These are phyloP conservation scores for Escovopsis sp. DNA, from an alignment of 2,329 filamentous ascomycete species.

Conservation along the genomic window DNA sequence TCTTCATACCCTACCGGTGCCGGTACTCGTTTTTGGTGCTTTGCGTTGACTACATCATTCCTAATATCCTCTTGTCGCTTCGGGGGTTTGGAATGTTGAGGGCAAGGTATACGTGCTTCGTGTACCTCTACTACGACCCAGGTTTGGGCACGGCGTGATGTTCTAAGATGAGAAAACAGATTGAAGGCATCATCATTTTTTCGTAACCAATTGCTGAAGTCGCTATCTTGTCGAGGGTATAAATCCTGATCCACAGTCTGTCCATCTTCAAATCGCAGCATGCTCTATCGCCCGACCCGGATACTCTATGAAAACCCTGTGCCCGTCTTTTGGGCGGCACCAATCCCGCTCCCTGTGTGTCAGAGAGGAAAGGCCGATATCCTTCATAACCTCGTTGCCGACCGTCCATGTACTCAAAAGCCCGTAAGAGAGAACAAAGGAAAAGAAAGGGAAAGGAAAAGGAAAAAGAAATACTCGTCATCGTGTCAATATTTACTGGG, in stretches of 20 bases:
- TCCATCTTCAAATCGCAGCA: not conserved
- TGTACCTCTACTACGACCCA: too few relatives aligned
- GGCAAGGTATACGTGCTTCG: too few relatives aligned
- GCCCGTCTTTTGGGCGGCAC: conserved; percentile 1
- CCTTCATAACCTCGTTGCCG: conserved; percentile 7
- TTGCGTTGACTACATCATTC: too few relatives aligned
- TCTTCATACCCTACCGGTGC: too few relatives aligned
- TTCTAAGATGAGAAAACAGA: too few relatives aligned
- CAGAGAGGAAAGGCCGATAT: conserved; percentile 6
- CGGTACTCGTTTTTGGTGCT: too few relatives aligned
- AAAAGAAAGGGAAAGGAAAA: too few relatives aligned
- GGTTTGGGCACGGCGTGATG: too few relatives aligned
- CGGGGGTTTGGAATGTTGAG: too few relatives aligned
- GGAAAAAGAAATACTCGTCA: too few relatives aligned
- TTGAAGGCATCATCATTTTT: too few relatives aligned
- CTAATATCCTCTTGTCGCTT: too few relatives aligned
- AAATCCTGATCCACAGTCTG: not conserved
- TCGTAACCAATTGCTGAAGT: not conserved
- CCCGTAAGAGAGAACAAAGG: not conserved
- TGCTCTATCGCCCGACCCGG: conserved; percentile 1
- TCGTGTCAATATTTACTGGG: conserved; percentile 2
- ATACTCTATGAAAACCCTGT: conserved; percentile 4
- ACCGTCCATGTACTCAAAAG: not conserved
- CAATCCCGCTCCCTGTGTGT: conserved; percentile 3
- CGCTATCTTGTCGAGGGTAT: not conserved